Percentiles rank a stretch among this genome's conserved stretches.
Evolutionary conservation across 148 eudicot species (phyloP).

Genomic region (Drosera capensis): DNA sequence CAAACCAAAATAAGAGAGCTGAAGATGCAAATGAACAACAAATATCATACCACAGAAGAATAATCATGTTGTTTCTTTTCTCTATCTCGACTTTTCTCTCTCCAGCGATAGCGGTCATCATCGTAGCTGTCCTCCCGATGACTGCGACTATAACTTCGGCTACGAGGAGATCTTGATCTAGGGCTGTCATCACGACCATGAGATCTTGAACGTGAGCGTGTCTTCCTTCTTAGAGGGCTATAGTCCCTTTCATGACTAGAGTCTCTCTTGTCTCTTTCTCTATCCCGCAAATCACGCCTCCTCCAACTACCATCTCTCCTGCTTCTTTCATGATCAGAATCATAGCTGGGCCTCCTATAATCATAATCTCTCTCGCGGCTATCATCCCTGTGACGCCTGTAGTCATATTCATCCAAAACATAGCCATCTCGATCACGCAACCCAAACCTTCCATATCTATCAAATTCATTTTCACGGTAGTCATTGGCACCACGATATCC

Average conservation of each 20-base stretch:
- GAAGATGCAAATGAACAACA: constrained; percentile 1
- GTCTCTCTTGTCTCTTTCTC: constrained; percentile 59
- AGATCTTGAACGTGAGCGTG: constrained; percentile 61
- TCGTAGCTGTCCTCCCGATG: constrained; percentile 77
- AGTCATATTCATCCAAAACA: constrained; percentile 64
- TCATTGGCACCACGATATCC: constrained; percentile 16
- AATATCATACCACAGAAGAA: constrained; percentile 40
- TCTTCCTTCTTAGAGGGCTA: constrained; percentile 60
- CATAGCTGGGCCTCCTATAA: constrained; percentile 67
- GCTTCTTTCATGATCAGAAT: constrained; percentile 78
- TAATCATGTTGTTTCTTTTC: constrained; percentile 61
- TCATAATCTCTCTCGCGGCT: constrained; percentile 87
- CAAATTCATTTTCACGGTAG: constrained; percentile 25
- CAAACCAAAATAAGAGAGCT: background rate
- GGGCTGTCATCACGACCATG: constrained; percentile 56
- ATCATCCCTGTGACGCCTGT: constrained; percentile 57
- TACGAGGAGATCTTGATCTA: constrained; percentile 73
- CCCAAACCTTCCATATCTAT: constrained; percentile 60
- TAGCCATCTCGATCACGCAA: constrained; percentile 60
- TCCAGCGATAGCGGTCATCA: constrained; percentile 48
- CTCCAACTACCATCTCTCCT: constrained; percentile 81
- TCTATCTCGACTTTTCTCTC: constrained; percentile 68
- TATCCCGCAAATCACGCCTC: constrained; percentile 68
- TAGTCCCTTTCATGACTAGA: constrained; percentile 54
- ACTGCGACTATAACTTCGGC: constrained; percentile 71